phyloP scores from a whole-genome alignment of 116 monocot genomes.

The Iris pallida region DNA sequence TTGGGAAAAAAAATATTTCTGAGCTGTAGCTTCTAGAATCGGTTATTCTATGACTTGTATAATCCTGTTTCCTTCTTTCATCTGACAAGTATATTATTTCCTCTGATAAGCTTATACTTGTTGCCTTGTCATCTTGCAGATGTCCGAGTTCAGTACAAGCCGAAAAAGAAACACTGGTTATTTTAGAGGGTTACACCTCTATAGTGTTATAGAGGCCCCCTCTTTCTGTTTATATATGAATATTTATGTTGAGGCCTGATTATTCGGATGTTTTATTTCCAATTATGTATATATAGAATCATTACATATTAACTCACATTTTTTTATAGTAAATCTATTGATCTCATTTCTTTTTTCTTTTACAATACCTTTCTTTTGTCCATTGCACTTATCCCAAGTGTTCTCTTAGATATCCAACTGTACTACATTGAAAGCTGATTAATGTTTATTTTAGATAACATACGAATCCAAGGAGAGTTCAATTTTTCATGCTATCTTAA shows the following conservation, averaged over 20 bases:
- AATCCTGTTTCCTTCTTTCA: background rate
- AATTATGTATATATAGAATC: background rate
- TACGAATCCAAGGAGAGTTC: too few species aligned
- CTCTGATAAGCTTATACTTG: background rate
- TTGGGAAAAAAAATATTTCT: background rate
- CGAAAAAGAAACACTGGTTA: slow-evolving; percentile 77
- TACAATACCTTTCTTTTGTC: too few species aligned
- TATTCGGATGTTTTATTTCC: background rate
- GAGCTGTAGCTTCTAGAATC: background rate
- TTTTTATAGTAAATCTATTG: slow-evolving; percentile 1
- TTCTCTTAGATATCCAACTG: too few species aligned
- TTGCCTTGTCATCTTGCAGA: slow-evolving; percentile 29
- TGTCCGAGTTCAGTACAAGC: slow-evolving; percentile 44
- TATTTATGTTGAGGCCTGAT: background rate
- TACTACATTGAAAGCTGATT: too few species aligned
- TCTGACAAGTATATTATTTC: too few species aligned
- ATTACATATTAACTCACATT: background rate
- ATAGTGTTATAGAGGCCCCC: background rate
- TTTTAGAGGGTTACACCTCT: slow-evolving; percentile 30
- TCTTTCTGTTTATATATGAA: slow-evolving; percentile 3
- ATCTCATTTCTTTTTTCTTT: slow-evolving; percentile 13
- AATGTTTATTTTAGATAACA: too few species aligned
- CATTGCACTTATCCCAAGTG: too few species aligned
- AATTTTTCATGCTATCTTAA: too few species aligned
- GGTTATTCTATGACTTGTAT: background rate